Evolutionary conservation across 371 early-diverging fungal species (phyloP), one percentile per base, ranked within the genome.

Genomic region (Mortierella sp.): DNA sequence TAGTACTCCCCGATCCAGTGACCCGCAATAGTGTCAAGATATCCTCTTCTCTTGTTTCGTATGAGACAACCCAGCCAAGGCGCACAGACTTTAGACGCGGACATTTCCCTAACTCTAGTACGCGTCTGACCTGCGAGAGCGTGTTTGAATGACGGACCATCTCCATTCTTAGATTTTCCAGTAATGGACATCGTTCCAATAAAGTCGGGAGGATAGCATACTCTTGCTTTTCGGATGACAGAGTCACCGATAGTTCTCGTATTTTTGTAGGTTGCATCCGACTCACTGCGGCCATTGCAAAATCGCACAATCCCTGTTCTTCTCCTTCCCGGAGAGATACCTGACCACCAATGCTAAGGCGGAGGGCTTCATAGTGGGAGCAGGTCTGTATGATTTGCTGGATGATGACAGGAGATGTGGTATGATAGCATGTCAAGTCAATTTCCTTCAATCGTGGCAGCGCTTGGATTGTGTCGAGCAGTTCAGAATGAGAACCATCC

Each of bases 371-470:
- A 28, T 16, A 45, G 13, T 28, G 67, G 9, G 45, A 58, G 21
- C 67, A 67, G 24, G 24, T 32, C 32, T 58, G 15, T 22, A 67
- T 47, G 33, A 67, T 28, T 15, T 52, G 67, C n/a, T 58, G 58
- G 45, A 65, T 55, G 2, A 28, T 21, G 9, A 6, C 19, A 8
- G 28, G 7, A 6, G 33, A n/a, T 4, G 36, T 58, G 7, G 2
- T 58, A 0, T 58, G 4, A 45, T 58, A 32, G 22, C 58, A 67
- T 6, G 67, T 67, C 58, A 67, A 28, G 67, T 57, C 47, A 4
- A 58, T 13, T 5, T 28, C 47, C 19, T 33, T 41, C n/a, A 67
- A 40, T 15, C 28, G n/a, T 11, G 67, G 58, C 16, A 58, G 33
- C 8, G 40, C 19, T 11, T 32, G 9, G 1, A 67, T 16, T 15